Conservation (phyloP, 495 filamentous ascomycete genomes). For the Talaromyces nanjingensis region DNA sequence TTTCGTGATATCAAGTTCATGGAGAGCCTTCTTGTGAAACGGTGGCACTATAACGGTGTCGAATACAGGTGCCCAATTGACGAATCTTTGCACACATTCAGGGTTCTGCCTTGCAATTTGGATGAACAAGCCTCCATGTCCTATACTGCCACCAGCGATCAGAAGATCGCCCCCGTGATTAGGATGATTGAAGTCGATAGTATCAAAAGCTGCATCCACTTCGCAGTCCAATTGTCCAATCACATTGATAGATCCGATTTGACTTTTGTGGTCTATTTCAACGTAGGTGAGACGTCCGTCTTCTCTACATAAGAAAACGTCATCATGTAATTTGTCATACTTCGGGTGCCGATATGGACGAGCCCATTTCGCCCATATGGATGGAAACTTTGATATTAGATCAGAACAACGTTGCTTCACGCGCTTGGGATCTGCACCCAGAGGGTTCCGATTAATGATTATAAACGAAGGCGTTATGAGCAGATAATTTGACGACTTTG, state of each 20-base stretch:
- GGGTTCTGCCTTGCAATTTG: slow-evolving; percentile 48
- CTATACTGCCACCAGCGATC: slow-evolving; percentile 70
- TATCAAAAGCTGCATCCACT: slow-evolving; percentile 40
- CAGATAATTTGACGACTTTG: slow-evolving; percentile 56
- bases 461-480: slow-evolving; percentile 53
- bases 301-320: slow-evolving; percentile 72
- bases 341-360: slow-evolving; percentile 55
- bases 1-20: neutral
- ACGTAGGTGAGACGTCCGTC: slow-evolving; percentile 68
- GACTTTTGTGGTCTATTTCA: slow-evolving; percentile 47
- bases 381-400: slow-evolving; percentile 25
- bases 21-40: slow-evolving; percentile 6
- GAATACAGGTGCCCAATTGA: slow-evolving; percentile 77
- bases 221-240: slow-evolving; percentile 36
- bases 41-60: slow-evolving; percentile 55
- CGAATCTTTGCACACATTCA: slow-evolving; percentile 50
- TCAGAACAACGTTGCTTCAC: slow-evolving; percentile 46
- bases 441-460: slow-evolving; percentile 13
- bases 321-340: slow-evolving; percentile 55
- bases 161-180: slow-evolving; percentile 62
- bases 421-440: slow-evolving; percentile 16
- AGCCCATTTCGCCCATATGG: slow-evolving; percentile 60
- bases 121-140: slow-evolving; percentile 71
- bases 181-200: slow-evolving; percentile 37
- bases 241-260: slow-evolving; percentile 28